A percentile compares a stretch with the other conserved stretches of the same genome.
Conservation (phyloP, 768 basidiomycete genomes). For the Rhodotorula diobovata region DNA sequence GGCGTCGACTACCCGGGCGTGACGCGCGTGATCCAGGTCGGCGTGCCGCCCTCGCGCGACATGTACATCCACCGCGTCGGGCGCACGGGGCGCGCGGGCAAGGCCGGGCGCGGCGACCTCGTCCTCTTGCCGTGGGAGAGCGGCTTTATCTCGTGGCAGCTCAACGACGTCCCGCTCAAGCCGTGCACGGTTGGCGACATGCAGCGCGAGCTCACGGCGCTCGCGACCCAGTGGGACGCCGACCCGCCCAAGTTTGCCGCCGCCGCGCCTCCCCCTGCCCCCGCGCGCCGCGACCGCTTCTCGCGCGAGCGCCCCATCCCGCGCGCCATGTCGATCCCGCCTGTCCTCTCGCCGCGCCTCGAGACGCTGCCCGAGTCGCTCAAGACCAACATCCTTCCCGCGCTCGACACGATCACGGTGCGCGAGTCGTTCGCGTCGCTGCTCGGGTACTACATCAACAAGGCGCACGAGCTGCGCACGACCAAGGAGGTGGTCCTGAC, state of each 20-base stretch:
- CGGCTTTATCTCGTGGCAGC: constrained; percentile 57
- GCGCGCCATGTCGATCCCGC: constrained; percentile 18
- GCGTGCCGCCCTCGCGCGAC: constrained; percentile 66
- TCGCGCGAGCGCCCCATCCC: not conserved
- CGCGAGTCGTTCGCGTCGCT: constrained; percentile 62
- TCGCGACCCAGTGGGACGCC: constrained; percentile 56
- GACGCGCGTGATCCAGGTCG: constrained; percentile 74
- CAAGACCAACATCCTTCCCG: constrained; percentile 37
- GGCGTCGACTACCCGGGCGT: constrained; percentile 69
- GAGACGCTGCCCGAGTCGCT: constrained; percentile 42
- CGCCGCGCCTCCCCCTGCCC: not conserved
- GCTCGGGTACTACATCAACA: constrained; percentile 67
- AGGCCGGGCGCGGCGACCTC: constrained; percentile 57
- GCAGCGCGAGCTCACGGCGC: constrained; percentile 51
- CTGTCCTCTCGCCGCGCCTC: constrained; percentile 40
- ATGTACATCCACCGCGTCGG: constrained; percentile 51
- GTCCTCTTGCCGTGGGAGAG: constrained; percentile 57
- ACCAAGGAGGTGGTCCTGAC: constrained; percentile 53
- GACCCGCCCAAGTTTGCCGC: constrained; percentile 43
- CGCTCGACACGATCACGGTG: constrained; percentile 47
- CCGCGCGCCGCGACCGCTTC: constrained; percentile 1
- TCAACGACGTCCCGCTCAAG: constrained; percentile 67
- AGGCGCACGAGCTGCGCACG: constrained; percentile 54
- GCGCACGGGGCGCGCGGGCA: constrained; percentile 52
- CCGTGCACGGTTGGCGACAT: constrained; percentile 56